Conservation (phyloP, 495 filamentous ascomycete genomes). For the Neurospora intermedia region DNA sequence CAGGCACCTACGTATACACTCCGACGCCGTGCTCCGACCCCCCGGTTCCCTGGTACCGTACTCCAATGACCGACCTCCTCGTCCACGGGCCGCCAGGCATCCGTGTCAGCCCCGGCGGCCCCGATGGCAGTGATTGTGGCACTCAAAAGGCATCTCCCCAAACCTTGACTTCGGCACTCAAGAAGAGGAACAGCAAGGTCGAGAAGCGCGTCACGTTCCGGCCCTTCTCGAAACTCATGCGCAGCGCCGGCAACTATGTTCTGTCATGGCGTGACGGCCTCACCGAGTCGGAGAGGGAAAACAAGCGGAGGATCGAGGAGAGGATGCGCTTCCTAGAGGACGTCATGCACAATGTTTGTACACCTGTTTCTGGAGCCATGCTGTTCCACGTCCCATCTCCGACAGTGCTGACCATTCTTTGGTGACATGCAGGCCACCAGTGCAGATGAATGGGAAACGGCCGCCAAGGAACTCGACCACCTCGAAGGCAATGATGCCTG, state of each 20-base stretch:
- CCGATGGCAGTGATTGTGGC: conserved; percentile 1
- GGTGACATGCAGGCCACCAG: conserved; percentile 42
- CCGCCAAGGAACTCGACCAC: conserved; percentile 67
- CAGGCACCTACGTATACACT: not conserved
- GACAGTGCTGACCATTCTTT: not conserved
- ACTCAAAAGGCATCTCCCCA: not conserved
- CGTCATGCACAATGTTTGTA: conserved; percentile 49
- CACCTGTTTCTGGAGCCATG: not conserved
- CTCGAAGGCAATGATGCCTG: conserved; percentile 74
- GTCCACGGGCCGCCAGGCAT: conserved; percentile 9
- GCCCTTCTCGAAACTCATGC: conserved; percentile 14
- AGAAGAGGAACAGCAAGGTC: conserved; percentile 5
- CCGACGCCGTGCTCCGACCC: not conserved
- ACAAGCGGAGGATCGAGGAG: conserved; percentile 41
- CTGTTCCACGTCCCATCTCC: not conserved
- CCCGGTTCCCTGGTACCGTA: not conserved
- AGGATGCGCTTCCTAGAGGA: conserved; percentile 52
- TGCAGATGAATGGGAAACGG: conserved; percentile 52
- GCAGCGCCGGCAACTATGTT: conserved; percentile 34
- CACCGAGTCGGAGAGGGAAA: conserved; percentile 42
- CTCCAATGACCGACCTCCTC: conserved; percentile 18
- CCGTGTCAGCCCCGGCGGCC: conserved; percentile 1
- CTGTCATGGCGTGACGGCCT: conserved; percentile 45
- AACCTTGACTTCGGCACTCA: not conserved
- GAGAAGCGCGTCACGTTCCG: conserved; percentile 4